Conservation (phyloP, 2,329 filamentous ascomycete species). For the Waltergamsia citrina region DNA sequence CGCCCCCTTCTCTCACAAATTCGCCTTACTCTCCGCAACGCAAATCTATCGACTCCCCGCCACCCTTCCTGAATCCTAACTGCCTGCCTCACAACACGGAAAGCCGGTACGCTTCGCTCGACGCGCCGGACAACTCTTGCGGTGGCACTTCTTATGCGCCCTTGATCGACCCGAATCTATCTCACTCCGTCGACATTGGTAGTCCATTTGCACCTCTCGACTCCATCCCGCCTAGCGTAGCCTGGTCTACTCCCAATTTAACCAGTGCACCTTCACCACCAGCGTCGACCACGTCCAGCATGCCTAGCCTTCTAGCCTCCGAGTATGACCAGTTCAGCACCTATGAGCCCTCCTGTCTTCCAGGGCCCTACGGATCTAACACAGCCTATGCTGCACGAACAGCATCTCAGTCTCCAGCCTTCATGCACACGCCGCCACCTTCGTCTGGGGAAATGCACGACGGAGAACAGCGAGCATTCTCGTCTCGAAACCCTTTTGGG, state of each 20-base stretch:
- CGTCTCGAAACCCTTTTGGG: slow-evolving; percentile 1
- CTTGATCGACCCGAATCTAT: slow-evolving; percentile 26
- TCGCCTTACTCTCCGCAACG: slow-evolving; percentile 10
- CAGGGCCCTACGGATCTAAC: slow-evolving; percentile 29
- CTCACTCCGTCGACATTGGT: slow-evolving; percentile 21
- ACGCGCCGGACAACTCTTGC: slow-evolving; percentile 3
- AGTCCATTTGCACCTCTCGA: slow-evolving; percentile 17
- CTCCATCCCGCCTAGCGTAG: slow-evolving; percentile 26
- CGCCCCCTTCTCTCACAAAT: slow-evolving; percentile 10
- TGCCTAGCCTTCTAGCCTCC: slow-evolving; percentile 34
- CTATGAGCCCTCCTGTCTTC: slow-evolving; percentile 29
- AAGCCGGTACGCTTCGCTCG: neutral
- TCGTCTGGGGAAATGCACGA: neutral
- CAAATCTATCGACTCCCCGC: slow-evolving; percentile 6
- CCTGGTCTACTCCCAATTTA: slow-evolving; percentile 30
- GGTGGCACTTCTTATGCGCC: slow-evolving; percentile 17
- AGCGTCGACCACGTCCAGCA: slow-evolving; percentile 26
- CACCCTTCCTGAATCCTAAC: slow-evolving; percentile 1
- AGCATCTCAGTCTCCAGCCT: slow-evolving; percentile 3
- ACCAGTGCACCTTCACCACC: slow-evolving; percentile 22
- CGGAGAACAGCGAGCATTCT: neutral
- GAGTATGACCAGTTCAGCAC: slow-evolving; percentile 42
- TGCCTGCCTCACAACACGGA: slow-evolving; percentile 1
- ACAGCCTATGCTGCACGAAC: slow-evolving; percentile 33
- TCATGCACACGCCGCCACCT: slow-evolving; percentile 3